A percentile compares a stretch with the other conserved stretches of the same genome.
These are phyloP conservation scores for Metarhizium guizhouense DNA, from an alignment of 2,329 filamentous ascomycete genomes.

Conservation along the genomic window DNA sequence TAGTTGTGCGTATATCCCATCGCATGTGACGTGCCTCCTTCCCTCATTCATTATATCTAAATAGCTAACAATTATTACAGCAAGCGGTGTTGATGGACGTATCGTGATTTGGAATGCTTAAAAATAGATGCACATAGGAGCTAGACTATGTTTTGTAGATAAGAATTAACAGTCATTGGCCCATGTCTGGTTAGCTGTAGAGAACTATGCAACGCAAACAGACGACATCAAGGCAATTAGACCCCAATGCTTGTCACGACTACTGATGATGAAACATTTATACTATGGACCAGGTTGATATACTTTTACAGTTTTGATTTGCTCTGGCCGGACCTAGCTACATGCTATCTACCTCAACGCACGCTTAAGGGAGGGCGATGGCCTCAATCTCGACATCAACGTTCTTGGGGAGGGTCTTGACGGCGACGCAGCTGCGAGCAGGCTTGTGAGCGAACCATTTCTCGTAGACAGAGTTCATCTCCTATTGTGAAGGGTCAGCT, in stretches of 20 bases:
- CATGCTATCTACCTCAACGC: background rate
- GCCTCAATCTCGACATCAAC: constrained; percentile 88
- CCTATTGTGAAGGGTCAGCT: constrained; percentile 23
- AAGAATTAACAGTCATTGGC: background rate
- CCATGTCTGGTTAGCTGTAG: background rate
- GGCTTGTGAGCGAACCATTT: constrained; percentile 79
- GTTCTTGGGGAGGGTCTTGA: constrained; percentile 78
- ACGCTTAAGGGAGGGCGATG: constrained; percentile 57
- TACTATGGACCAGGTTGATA: background rate
- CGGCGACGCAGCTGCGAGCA: constrained; percentile 81
- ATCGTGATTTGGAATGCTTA: constrained; percentile 70
- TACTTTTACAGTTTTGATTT: background rate
- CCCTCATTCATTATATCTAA: background rate
- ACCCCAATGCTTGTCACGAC: background rate
- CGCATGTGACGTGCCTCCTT: background rate
- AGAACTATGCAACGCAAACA: background rate
- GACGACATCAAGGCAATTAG: background rate
- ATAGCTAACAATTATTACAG: constrained; percentile 33
- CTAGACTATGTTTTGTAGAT: background rate
- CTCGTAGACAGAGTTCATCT: constrained; percentile 80
- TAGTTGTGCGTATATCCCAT: constrained; percentile 58
- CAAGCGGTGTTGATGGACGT: constrained; percentile 74
- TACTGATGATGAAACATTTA: background rate
- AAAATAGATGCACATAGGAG: constrained; percentile 7
- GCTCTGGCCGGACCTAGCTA: background rate